phyloP scores from a whole-genome alignment of 768 basidiomycete genomes.

The Trametes villosa region DNA sequence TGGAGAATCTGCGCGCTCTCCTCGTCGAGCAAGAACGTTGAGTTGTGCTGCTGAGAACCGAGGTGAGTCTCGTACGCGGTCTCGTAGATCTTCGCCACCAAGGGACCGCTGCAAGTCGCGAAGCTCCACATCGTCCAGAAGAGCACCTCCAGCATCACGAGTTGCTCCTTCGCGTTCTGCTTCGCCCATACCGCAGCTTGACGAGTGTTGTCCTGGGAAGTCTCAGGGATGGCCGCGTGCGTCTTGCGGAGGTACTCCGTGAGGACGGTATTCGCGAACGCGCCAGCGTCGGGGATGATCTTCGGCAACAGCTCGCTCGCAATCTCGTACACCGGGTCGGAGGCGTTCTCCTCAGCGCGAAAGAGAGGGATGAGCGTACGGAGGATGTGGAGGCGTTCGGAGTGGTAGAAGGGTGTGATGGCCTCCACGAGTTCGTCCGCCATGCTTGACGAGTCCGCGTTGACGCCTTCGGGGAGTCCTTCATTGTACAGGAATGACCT shows the following conservation, averaged over 20 bases:
- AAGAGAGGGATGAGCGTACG: conserved; percentile 77
- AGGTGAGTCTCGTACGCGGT: conserved; percentile 67
- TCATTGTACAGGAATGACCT: conserved; percentile 81
- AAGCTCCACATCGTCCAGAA: conserved; percentile 90
- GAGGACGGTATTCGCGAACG: conserved; percentile 66
- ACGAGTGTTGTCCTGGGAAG: conserved; percentile 51
- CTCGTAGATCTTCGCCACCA: conserved; percentile 67
- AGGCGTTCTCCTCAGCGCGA: conserved; percentile 63
- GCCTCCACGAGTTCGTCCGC: conserved; percentile 65
- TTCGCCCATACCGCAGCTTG: conserved; percentile 71
- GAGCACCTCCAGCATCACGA: conserved; percentile 80
- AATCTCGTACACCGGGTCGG: conserved; percentile 56
- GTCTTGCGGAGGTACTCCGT: conserved; percentile 63
- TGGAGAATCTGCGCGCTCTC: conserved; percentile 67
- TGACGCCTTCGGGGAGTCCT: conserved; percentile 57
- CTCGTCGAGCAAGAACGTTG: conserved; percentile 71
- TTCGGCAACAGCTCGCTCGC: conserved; percentile 58
- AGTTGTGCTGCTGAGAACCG: conserved; percentile 65
- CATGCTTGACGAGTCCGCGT: conserved; percentile 48
- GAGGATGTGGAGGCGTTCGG: conserved; percentile 74
- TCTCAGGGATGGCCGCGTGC: conserved; percentile 50
- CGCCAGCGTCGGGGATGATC: conserved; percentile 64
- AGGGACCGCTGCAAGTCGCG: conserved; percentile 62
- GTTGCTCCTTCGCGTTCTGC: conserved; percentile 77
- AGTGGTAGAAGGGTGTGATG: conserved; percentile 81